Evolutionary conservation across 208 protist genomes (phyloP), one percentile per base, ranked within the genome.

Genomic region (Trypanosoma conorhini): DNA sequence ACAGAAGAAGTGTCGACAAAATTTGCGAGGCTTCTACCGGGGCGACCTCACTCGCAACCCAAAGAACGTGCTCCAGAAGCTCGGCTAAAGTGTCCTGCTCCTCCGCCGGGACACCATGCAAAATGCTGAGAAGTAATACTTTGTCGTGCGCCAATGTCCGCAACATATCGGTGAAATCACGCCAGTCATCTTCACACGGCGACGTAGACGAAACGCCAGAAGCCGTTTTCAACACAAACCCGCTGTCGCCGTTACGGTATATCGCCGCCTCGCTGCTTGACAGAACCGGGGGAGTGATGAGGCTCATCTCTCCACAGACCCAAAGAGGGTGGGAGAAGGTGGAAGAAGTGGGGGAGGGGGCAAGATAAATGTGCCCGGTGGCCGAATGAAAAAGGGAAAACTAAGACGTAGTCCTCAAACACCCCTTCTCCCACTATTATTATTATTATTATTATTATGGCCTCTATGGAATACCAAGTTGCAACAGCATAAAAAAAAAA

Each of bases 31-130:
- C 58, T 15, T 77, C 77, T 30, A 79, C 38, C 1, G 72, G 63
- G 42, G 50, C 62, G 38, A 77, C 55, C 56, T 76, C 64, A 33
- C 44, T 74, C 30, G 75, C 76, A 38, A 57, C 68, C n/a, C 67
- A 61, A 24, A 85, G 77, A 38, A 88, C 35, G 17, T 63, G 52
- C 26, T 62, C 51, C 9, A 83, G 72, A 31, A 82, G 72, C 7
- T 69, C 56, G 13, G 70, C 65, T 50, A 85, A 77, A 4, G 40
- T 44, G 33, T 80, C 68, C 57, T 77, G 66, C 33, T 85, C 71
- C 57, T 65, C 68, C 28, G 64, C 42, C 19, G 68, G 74, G 21
- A 85, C 58, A 0, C 72, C 77, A 40, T 74, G 71, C 28, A 83
- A 57, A 30, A 85, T 50, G 46, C 77, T 77, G 1, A 73, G 38